A percentile compares a stretch with the other conserved stretches of the same genome.
These are phyloP conservation scores for Grammothele lineata DNA, from an alignment of 768 basidiomycete genomes.

Conservation along the genomic window DNA sequence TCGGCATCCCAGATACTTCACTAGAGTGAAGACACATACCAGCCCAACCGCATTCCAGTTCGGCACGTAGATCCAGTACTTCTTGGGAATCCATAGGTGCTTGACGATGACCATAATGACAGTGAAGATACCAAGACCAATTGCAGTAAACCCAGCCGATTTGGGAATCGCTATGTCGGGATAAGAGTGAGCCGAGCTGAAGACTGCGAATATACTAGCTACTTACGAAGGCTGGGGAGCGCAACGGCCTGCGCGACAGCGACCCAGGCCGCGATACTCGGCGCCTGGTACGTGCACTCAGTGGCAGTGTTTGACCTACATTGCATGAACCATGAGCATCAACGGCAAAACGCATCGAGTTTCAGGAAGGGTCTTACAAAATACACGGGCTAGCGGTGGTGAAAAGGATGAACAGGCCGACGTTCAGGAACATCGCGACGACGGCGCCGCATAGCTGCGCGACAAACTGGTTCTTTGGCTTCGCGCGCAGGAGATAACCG, in stretches of 20 bases:
- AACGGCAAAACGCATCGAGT: no score
- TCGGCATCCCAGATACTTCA: no score
- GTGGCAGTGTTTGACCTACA: slow-evolving; percentile 5
- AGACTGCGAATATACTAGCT: no score
- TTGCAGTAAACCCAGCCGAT: slow-evolving; percentile 18
- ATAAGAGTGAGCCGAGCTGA: no score
- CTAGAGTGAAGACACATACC: no score
- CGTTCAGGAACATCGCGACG: slow-evolving; percentile 55
- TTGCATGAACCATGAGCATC: slow-evolving; percentile 2
- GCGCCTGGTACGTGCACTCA: slow-evolving; percentile 52
- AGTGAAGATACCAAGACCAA: slow-evolving; percentile 15
- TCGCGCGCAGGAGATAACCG: slow-evolving; percentile 62
- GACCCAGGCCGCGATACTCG: slow-evolving; percentile 52
- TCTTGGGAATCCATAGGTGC: slow-evolving; percentile 16
- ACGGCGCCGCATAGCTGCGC: slow-evolving; percentile 55
- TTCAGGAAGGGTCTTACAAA: no score
- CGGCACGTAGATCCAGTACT: slow-evolving; percentile 18
- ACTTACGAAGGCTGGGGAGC: slow-evolving; percentile 7
- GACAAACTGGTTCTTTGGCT: slow-evolving; percentile 59
- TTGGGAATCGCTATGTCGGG: slow-evolving; percentile 10
- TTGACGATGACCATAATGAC: slow-evolving; percentile 12
- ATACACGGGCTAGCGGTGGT: slow-evolving; percentile 61
- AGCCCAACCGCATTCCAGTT: slow-evolving; percentile 23
- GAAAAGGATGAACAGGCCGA: slow-evolving; percentile 58
- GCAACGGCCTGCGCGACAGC: slow-evolving; percentile 24